Evolutionary conservation across 2,329 filamentous ascomycete genomes (phyloP).

Genomic region (Elsinoe australis): DNA sequence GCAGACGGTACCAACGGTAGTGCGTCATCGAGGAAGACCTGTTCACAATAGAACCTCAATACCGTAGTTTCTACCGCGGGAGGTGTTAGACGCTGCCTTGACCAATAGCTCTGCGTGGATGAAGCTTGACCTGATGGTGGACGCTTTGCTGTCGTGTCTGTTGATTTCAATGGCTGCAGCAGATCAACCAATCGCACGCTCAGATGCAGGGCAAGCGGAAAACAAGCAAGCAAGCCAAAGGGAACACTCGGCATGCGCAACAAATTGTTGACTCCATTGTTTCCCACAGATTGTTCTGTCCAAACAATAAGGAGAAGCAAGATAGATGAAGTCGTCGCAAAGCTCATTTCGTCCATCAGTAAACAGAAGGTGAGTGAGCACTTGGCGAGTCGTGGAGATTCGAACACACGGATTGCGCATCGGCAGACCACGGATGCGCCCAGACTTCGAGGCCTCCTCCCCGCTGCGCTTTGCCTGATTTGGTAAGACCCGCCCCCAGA

Average conservation of each 20-base stretch:
- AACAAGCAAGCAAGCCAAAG: neutral
- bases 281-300: neutral
- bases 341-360: constrained; percentile 2
- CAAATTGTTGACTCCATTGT: too few relatives aligned
- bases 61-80: neutral
- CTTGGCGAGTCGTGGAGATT: constrained; percentile 12
- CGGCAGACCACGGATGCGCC: neutral
- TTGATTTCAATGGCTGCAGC: constrained; percentile 4
- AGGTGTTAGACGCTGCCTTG: constrained; percentile 5
- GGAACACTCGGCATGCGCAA: too few relatives aligned
- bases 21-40: constrained; percentile 9
- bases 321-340: constrained; percentile 1
- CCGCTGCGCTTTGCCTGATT: constrained; percentile 5
- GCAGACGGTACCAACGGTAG: neutral
- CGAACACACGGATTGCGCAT: neutral
- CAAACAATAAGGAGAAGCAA: constrained; percentile 7
- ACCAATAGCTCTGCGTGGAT: constrained; percentile 1
- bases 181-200: constrained; percentile 5
- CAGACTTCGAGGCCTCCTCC: constrained; percentile 7
- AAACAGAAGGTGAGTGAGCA: constrained; percentile 9
- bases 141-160: neutral
- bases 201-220: neutral
- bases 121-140: too few relatives aligned
- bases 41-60: neutral
- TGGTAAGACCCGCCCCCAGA: neutral